Evolutionary conservation across 1,139 yeast genomes (phyloP), one percentile per base, ranked within the genome.

Genomic region (Yamadazyma blattariae): DNA sequence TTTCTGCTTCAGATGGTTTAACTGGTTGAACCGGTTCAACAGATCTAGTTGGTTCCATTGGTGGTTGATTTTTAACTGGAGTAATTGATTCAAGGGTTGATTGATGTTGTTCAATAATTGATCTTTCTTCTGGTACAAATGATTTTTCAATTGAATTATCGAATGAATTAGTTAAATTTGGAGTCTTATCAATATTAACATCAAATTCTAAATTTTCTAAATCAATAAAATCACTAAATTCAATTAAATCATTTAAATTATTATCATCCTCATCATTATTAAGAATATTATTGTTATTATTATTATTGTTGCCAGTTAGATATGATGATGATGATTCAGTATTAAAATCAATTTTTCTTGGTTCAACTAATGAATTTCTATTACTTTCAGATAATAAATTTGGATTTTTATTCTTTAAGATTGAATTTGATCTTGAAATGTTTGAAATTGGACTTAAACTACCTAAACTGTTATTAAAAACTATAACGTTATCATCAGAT

Each of bases 141-240:
- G n/a, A n/a, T 6, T 7, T 25, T 6, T 13, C 15, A 13, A 12
- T 15, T 25, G 19, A 17, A 5, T 5, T 5, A 13, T 26, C 20
- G 15, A 25, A 5, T 14, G 27, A 5, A 14, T 5, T 7, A 15
- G 18, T 10, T 25, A 15, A 25, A 10, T 13, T 10, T 6, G 27
- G 12, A 25, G 17, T 8, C 12, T 21, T 11, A 15, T 19, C 29
- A 15, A 35, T 25, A 24, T 42, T 36, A 2, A 41, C 34, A 29
- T 42, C 45, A 29, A 44, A 41, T 43, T 60, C 62, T 18, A 37
- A 31, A 42, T 64, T 56, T 20, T 67, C 88, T 47, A 81, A 77
- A 51, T 82, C 79, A 33, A 83, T 77, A 50, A 76, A 75, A 42
- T 79, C 82, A 29, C 82, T 75, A 46, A 82, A 77, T 47, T 82